Percentiles rank a stretch among this genome's conserved stretches.
Conservation (phyloP, 495 filamentous ascomycete species). For the Aspergillus bridgeri region DNA sequence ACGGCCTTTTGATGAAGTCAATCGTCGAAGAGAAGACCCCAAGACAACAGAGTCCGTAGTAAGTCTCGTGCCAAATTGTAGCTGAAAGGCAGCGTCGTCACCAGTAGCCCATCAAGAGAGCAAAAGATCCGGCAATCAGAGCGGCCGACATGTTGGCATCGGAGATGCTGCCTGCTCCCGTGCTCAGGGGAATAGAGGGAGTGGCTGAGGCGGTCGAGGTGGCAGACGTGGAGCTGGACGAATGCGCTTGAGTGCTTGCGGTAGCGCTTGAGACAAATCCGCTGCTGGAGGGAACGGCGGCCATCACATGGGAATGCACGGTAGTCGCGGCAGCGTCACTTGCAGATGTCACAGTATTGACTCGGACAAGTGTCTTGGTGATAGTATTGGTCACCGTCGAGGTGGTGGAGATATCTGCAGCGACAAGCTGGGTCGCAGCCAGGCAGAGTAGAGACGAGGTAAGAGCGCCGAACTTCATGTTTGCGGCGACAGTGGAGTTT, state of each 20-base stretch:
- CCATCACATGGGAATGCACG: neutral
- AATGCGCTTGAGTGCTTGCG: conserved; percentile 2
- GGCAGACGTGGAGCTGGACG: conserved; percentile 4
- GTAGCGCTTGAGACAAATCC: conserved; percentile 11
- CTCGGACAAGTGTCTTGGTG: conserved; percentile 33
- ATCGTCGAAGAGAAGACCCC: neutral
- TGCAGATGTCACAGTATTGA: conserved; percentile 27
- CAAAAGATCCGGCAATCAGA: conserved; percentile 37
- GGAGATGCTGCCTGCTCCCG: conserved; percentile 22
- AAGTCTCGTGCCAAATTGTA: too few species aligned
- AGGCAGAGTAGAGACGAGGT: conserved; percentile 36
- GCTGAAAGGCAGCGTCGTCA: conserved; percentile 12
- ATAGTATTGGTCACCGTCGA: conserved; percentile 31
- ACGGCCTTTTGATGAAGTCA: too few species aligned
- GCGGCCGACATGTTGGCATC: conserved; percentile 32
- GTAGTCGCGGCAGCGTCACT: conserved; percentile 2
- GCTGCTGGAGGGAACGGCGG: conserved; percentile 8
- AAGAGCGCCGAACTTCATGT: conserved; percentile 37
- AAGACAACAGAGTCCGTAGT: neutral
- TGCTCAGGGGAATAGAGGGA: conserved; percentile 4
- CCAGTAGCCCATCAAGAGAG: conserved; percentile 36
- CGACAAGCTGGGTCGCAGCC: conserved; percentile 29
- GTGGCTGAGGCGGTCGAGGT: conserved; percentile 15
- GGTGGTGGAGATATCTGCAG: conserved; percentile 24
- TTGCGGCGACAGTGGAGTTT: conserved; percentile 7